Conservation (phyloP, 2,329 filamentous ascomycete species). For the Verticillium albo-atrum region DNA sequence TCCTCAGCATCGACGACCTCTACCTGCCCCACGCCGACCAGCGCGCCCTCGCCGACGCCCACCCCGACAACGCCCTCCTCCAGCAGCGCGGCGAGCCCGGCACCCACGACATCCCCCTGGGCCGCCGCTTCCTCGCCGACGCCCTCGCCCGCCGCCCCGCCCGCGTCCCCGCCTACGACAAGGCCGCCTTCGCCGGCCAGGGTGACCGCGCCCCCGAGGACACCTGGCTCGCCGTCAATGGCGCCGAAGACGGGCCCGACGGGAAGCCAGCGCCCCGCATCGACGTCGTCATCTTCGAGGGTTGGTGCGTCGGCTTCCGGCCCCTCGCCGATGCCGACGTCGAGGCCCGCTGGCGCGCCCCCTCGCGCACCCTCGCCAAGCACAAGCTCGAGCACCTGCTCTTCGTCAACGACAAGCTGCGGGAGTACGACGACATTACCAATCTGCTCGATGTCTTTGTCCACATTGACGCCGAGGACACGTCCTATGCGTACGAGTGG, state of each 20-base stretch:
- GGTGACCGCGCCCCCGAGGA: slow-evolving; percentile 66
- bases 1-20: slow-evolving; percentile 84
- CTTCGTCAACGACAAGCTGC: slow-evolving; percentile 44
- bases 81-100: slow-evolving; percentile 81
- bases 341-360: slow-evolving; percentile 46
- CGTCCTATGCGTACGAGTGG: slow-evolving; percentile 78
- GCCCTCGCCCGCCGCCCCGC: slow-evolving; percentile 50
- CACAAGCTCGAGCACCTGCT: slow-evolving; percentile 46
- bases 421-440: slow-evolving; percentile 43
- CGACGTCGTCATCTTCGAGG: slow-evolving; percentile 75
- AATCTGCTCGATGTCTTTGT: slow-evolving; percentile 49
- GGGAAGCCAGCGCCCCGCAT: slow-evolving; percentile 37
- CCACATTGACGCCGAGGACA: slow-evolving; percentile 65
- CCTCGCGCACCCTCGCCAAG: slow-evolving; percentile 41
- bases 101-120: slow-evolving; percentile 72
- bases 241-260: slow-evolving; percentile 20
- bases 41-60: slow-evolving; percentile 54
- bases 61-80: slow-evolving; percentile 70
- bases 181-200: slow-evolving; percentile 68
- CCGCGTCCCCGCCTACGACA: slow-evolving; percentile 73
- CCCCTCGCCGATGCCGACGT: slow-evolving; percentile 49
- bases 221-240: slow-evolving; percentile 58
- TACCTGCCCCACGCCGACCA: slow-evolving; percentile 74
- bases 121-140: slow-evolving; percentile 54
- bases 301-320: slow-evolving; percentile 87